These are phyloP conservation scores for Citrullus colocynthis DNA, from an alignment of 306 rosid species.

Conservation along the genomic window DNA sequence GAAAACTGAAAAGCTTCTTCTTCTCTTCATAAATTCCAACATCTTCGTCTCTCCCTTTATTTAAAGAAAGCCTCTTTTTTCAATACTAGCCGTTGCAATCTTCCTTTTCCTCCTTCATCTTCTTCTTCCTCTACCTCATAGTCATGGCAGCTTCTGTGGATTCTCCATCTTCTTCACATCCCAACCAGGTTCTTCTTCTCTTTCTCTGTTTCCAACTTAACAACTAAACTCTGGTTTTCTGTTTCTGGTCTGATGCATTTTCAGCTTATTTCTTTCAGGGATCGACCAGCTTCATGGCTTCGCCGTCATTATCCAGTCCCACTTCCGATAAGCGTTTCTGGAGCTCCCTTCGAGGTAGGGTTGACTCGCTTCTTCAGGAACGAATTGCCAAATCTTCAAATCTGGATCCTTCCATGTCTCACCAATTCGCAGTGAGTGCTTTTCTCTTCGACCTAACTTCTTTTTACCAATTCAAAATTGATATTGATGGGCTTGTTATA, in stretches of 20 bases:
- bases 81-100: slow-evolving; percentile 68
- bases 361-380: slow-evolving; percentile 35
- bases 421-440: slow-evolving; percentile 16
- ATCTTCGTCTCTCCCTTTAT: background rate
- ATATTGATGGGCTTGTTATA: background rate
- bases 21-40: too few relatives aligned
- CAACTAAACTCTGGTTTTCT: background rate
- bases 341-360: slow-evolving; percentile 45
- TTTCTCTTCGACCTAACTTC: background rate
- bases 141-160: slow-evolving; percentile 45
- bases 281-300: slow-evolving; percentile 16
- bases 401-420: slow-evolving; percentile 7
- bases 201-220: background rate
- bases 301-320: slow-evolving; percentile 46
- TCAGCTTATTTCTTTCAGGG: slow-evolving; percentile 14
- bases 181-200: slow-evolving; percentile 32
- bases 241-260: background rate
- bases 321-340: slow-evolving; percentile 73
- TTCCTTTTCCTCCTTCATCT: background rate
- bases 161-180: slow-evolving; percentile 28
- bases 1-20: too few relatives aligned
- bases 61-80: background rate
- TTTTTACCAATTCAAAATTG: background rate
- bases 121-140: background rate
- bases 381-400: slow-evolving; percentile 9